phyloP scores from a whole-genome alignment of 129 eudicot species.

The Flaveria ramosissima region DNA sequence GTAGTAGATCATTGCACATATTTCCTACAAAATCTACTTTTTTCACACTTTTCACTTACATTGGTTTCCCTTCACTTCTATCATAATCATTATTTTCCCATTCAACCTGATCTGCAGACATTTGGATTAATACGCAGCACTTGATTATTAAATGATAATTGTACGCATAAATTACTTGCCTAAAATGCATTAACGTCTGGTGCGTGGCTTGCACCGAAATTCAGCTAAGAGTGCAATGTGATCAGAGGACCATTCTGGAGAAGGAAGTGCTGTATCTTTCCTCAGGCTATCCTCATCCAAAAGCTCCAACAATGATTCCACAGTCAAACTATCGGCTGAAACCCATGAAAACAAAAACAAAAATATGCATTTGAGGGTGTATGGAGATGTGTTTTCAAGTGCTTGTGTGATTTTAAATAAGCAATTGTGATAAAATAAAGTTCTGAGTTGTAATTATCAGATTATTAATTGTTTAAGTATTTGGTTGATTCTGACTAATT shows the following conservation, averaged over 20 bases:
- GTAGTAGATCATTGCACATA: slow-evolving; percentile 49
- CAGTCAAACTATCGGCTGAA: slow-evolving; percentile 51
- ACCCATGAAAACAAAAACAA: background rate
- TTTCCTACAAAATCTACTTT: slow-evolving; percentile 40
- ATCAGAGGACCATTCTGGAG: slow-evolving; percentile 69
- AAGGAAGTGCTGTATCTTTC: slow-evolving; percentile 64
- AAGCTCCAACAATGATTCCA: slow-evolving; percentile 57
- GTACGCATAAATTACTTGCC: slow-evolving; percentile 25
- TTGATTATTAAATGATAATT: background rate
- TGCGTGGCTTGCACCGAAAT: slow-evolving; percentile 49
- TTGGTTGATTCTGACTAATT: background rate
- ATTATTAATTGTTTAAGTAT: no score
- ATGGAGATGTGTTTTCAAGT: background rate
- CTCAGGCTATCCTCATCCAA: slow-evolving; percentile 50
- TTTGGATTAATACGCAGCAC: background rate
- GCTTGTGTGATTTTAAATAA: background rate
- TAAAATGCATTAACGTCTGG: slow-evolving; percentile 40
- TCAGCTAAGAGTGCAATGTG: slow-evolving; percentile 58
- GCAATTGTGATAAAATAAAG: background rate
- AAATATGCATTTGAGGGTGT: background rate
- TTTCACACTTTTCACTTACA: slow-evolving; percentile 39
- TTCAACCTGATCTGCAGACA: slow-evolving; percentile 42
- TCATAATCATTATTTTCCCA: slow-evolving; percentile 32
- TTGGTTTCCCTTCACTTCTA: slow-evolving; percentile 27
- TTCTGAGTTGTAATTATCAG: no score